phyloP scores from a whole-genome alignment of 371 early-diverging fungal species.

The Mucor ambiguus region DNA sequence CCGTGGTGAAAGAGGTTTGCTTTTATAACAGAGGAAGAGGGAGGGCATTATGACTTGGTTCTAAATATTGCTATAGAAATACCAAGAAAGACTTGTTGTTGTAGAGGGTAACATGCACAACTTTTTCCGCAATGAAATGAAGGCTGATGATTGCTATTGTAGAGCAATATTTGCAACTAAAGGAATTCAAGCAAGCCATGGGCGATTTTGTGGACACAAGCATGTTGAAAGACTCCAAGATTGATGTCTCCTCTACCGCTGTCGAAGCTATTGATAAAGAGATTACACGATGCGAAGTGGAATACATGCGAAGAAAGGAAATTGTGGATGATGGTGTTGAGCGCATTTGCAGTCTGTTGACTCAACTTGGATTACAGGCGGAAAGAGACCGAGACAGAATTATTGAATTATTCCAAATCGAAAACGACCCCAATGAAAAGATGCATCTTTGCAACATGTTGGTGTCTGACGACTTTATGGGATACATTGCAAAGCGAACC shows the following conservation, averaged over 20 bases:
- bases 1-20: slow-evolving; percentile 20
- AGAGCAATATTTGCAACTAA: slow-evolving; percentile 29
- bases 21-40: background rate
- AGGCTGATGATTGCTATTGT: too few relatives aligned
- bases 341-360: slow-evolving; percentile 17
- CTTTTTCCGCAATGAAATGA: background rate
- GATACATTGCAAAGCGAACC: slow-evolving; percentile 14
- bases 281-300: slow-evolving; percentile 37
- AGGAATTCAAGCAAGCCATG: slow-evolving; percentile 16
- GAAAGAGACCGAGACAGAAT: slow-evolving; percentile 23
- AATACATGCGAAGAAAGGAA: slow-evolving; percentile 28
- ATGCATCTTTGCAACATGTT: slow-evolving; percentile 21
- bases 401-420: slow-evolving; percentile 18
- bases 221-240: slow-evolving; percentile 23
- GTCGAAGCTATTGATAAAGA: slow-evolving; percentile 44
- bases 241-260: slow-evolving; percentile 43
- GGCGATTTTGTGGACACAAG: slow-evolving; percentile 34
- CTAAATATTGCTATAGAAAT: slow-evolving; percentile 11
- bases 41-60: too few relatives aligned
- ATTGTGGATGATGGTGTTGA: slow-evolving; percentile 17
- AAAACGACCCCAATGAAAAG: slow-evolving; percentile 17
- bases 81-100: slow-evolving; percentile 13
- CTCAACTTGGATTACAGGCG: slow-evolving; percentile 24
- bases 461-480: slow-evolving; percentile 20
- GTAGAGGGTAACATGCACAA: slow-evolving; percentile 21